phyloP scores from a whole-genome alignment of 495 filamentous ascomycete genomes.

The Hypoxylon rickii region DNA sequence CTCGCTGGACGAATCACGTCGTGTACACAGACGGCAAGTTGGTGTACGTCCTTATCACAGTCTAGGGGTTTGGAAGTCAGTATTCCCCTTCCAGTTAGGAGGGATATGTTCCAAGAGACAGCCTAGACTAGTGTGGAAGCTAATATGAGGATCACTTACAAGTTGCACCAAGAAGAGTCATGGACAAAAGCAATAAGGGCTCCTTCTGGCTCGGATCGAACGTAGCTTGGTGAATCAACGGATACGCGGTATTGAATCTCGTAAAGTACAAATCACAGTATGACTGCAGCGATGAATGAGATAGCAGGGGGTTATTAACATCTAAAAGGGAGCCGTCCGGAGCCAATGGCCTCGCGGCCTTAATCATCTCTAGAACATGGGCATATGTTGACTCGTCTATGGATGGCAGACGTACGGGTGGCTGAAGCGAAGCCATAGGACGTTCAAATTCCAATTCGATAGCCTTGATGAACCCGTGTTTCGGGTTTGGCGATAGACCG shows the following conservation, averaged over 20 bases:
- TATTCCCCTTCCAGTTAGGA: background rate
- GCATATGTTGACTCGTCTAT: constrained; percentile 47
- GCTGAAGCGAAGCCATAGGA: constrained; percentile 23
- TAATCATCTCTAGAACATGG: constrained; percentile 50
- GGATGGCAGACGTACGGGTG: constrained; percentile 31
- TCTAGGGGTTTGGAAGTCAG: constrained; percentile 24
- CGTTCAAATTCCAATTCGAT: constrained; percentile 24
- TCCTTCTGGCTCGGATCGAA: constrained; percentile 54
- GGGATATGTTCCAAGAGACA: background rate
- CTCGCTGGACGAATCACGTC: constrained; percentile 51
- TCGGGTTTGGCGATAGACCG: constrained; percentile 3
- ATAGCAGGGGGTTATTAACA: constrained; percentile 53
- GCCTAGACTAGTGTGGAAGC: background rate
- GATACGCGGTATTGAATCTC: constrained; percentile 60
- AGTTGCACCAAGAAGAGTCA: constrained; percentile 59
- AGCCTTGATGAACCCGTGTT: background rate
- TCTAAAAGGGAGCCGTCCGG: constrained; percentile 49
- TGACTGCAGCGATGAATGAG: constrained; percentile 50
- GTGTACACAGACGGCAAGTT: constrained; percentile 57
- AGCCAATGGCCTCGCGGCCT: constrained; percentile 44
- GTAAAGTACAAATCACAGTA: constrained; percentile 61
- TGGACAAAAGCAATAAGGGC: constrained; percentile 52
- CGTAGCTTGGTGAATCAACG: constrained; percentile 56
- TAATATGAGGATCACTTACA: constrained; percentile 27
- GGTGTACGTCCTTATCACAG: constrained; percentile 57